Conservation (phyloP, 2,329 filamentous ascomycete species). For the Pestalotiopsis sp. region DNA sequence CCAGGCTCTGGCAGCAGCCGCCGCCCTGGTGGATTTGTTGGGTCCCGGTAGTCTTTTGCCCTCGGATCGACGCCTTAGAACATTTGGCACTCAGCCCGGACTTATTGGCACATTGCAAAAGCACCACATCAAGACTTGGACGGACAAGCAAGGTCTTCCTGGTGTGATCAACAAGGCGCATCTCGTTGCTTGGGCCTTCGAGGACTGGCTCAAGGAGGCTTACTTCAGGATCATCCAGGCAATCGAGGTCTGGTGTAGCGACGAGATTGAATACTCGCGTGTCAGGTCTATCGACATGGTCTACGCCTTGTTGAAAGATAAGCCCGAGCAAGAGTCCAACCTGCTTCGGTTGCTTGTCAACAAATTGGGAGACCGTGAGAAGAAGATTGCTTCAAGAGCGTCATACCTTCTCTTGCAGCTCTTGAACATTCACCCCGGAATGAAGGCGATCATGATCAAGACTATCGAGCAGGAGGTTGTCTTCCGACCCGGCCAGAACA, state of each 20-base stretch:
- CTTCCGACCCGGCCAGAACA: slow-evolving; percentile 81
- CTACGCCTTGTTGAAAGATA: slow-evolving; percentile 88
- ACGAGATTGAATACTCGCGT: slow-evolving; percentile 93
- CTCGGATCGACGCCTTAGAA: slow-evolving; percentile 74
- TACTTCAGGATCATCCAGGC: slow-evolving; percentile 94
- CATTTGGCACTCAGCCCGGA: slow-evolving; percentile 78
- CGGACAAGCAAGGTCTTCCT: slow-evolving; percentile 67
- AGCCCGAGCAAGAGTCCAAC: slow-evolving; percentile 96
- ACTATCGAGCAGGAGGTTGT: slow-evolving; percentile 86
- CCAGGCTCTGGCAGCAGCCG: slow-evolving; percentile 88
- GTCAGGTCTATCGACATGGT: slow-evolving; percentile 87
- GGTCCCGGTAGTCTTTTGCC: slow-evolving; percentile 86
- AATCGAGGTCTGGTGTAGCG: slow-evolving; percentile 88
- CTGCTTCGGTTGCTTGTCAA: slow-evolving; percentile 88
- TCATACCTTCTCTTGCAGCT: slow-evolving; percentile 94
- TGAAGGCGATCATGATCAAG: slow-evolving; percentile 87
- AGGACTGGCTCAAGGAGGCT: slow-evolving; percentile 91
- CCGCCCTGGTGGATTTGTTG: slow-evolving; percentile 90
- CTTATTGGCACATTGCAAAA: slow-evolving; percentile 71
- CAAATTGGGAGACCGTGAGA: slow-evolving; percentile 92
- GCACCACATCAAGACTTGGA: slow-evolving; percentile 61
- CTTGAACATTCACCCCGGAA: slow-evolving; percentile 83
- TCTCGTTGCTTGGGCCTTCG: slow-evolving; percentile 85
- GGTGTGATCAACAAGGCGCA: slow-evolving; percentile 73
- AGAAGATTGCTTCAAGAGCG: slow-evolving; percentile 91